Evolutionary conservation across 805 yeast species (phyloP).

Genomic region (Ogataea pini): DNA sequence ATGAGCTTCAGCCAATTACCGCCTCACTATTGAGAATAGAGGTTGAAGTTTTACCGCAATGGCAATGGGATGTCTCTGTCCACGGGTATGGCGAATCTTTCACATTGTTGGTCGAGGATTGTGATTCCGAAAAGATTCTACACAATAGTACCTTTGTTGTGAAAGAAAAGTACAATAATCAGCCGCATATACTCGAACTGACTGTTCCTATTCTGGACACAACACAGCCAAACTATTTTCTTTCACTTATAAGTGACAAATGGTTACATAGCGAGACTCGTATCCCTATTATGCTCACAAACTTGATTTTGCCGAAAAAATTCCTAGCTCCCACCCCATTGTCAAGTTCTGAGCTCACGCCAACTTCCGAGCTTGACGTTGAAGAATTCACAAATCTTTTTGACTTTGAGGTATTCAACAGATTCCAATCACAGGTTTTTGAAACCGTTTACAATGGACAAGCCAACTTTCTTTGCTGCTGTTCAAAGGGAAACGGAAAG

Average conservation of each 20-base stretch:
- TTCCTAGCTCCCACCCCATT: constrained; percentile 64
- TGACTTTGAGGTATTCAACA: constrained; percentile 59
- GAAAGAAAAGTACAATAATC: constrained; percentile 46
- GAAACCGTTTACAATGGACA: constrained; percentile 56
- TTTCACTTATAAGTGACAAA: constrained; percentile 71
- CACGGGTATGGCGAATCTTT: constrained; percentile 73
- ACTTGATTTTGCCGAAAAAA: constrained; percentile 58
- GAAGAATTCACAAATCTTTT: constrained; percentile 50
- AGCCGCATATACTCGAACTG: constrained; percentile 62
- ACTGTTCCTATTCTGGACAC: constrained; percentile 63
- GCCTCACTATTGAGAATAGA: constrained; percentile 65
- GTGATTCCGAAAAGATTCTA: constrained; percentile 77
- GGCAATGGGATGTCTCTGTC: constrained; percentile 70
- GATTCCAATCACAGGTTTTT: constrained; percentile 72
- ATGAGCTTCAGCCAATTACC: constrained; percentile 76
- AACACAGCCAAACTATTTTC: constrained; percentile 66
- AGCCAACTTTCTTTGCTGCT: constrained; percentile 60
- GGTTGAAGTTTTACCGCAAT: constrained; percentile 65
- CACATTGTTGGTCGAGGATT: constrained; percentile 73
- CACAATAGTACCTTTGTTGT: constrained; percentile 57
- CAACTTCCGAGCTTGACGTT: constrained; percentile 48
- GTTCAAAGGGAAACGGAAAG: constrained; percentile 77
- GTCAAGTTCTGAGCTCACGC: constrained; percentile 50
- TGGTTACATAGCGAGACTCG: constrained; percentile 80
- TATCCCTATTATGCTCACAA: constrained; percentile 57